Evolutionary conservation across 352 stramenopile genomes (phyloP), one percentile per base, ranked within the genome.

Genomic region (Phytophthora hybrid): DNA sequence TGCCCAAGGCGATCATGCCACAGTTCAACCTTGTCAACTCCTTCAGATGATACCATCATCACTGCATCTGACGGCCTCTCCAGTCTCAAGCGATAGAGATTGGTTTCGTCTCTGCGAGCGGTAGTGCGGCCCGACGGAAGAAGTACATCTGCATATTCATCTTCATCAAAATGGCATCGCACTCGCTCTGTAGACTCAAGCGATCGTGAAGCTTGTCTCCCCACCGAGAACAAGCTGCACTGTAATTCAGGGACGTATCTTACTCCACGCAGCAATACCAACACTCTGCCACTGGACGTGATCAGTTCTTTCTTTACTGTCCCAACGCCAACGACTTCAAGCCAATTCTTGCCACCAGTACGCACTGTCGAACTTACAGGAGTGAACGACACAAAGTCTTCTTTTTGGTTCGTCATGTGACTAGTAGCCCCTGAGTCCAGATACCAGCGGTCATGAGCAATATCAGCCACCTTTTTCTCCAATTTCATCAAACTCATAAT

Each of bases 401-500:
- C 54, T 37, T n/a, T n/a, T n/a, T n/a, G n/a, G n/a, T 69, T 69
- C 29, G 62, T 21, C 10, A 69, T 62, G 37, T 69, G 51, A 41
- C 52, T 69, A 2, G 62, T 37, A 21, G 62, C 62, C n/a, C 62
- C 62, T 19, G 51, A 61, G 34, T 69, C 60, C 19, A 67, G 46
- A 49, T 67, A 60, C 60, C 60, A 67, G 3, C 21, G 16, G 13
- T 44, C 44, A 31, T 31, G 60, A 14, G 21, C 60, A 21, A 41
- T 23, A 59, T 59, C 23, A 46, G 13, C 29, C 13, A 14, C 9
- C 8, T 4, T 26, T 59, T 19, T 49, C 41, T 18, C 41, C 14
- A 49, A 32, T 23, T 63, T 62, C 34, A 62, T 37, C 9, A 62
- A 26, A 34, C 21, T 26, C 44, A 54, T 14, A 54, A 31, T 18